A percentile compares a stretch with the other conserved stretches of the same genome.
phyloP scores from a whole-genome alignment of 2,329 filamentous ascomycete species.

The Plectosphaerella cucumerina region DNA sequence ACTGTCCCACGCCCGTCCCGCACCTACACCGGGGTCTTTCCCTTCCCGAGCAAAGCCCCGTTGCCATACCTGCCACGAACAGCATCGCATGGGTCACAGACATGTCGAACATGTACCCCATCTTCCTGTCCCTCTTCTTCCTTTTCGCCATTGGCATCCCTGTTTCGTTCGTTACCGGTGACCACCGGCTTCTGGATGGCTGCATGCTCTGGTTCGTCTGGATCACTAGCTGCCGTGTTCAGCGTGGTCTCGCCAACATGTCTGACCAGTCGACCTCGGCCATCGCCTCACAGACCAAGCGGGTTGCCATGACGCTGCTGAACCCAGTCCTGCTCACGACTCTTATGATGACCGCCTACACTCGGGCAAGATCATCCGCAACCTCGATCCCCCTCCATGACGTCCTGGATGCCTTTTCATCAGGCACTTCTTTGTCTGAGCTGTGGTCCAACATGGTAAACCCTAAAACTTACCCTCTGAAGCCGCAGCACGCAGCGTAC shows the following conservation, averaged over 20 bases:
- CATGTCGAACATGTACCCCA: slow-evolving; percentile 15
- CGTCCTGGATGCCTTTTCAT: slow-evolving; percentile 24
- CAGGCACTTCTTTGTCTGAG: slow-evolving; percentile 27
- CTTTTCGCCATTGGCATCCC: slow-evolving; percentile 36
- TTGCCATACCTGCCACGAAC: no score
- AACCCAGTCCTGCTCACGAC: slow-evolving; percentile 47
- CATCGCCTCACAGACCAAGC: slow-evolving; percentile 4
- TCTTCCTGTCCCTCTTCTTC: slow-evolving; percentile 24
- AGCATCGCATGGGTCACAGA: no score
- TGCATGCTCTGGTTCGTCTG: slow-evolving; percentile 45
- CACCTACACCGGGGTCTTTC: neutral
- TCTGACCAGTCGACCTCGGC: slow-evolving; percentile 14
- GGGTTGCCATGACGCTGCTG: slow-evolving; percentile 28
- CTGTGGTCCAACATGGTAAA: slow-evolving; percentile 25
- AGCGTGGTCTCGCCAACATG: slow-evolving; percentile 21
- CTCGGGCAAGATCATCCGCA: slow-evolving; percentile 30
- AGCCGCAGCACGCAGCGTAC: slow-evolving; percentile 16
- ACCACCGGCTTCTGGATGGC: slow-evolving; percentile 39
- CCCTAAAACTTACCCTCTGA: neutral
- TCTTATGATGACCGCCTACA: slow-evolving; percentile 38
- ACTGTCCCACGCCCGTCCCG: slow-evolving; percentile 2
- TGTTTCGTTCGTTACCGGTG: slow-evolving; percentile 24
- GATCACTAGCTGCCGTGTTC: slow-evolving; percentile 35
- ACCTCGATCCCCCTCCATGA: slow-evolving; percentile 23
- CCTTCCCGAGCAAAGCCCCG: no score